A percentile compares a stretch with the other conserved stretches of the same genome.
These are phyloP conservation scores for Arxiozyma bovina DNA, from an alignment of 1,139 yeast species.

Conservation along the genomic window DNA sequence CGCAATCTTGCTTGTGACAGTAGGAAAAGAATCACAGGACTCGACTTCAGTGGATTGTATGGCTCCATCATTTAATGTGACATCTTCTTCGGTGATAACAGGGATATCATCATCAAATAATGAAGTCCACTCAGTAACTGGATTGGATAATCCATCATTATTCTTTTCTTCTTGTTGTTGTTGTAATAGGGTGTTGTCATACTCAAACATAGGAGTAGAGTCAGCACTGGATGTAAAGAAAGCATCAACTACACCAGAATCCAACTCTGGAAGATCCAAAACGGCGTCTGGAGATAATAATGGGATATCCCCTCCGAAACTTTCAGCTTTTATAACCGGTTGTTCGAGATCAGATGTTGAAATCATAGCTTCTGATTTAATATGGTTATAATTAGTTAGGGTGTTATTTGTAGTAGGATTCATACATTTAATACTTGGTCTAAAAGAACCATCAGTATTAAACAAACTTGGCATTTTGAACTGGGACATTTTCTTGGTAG, in stretches of 20 bases:
- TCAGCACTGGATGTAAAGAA: conserved; percentile 44
- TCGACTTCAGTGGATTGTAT: conserved; percentile 21
- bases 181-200: conserved; percentile 35
- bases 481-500: conserved; percentile 11
- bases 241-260: conserved; percentile 52
- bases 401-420: neutral
- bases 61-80: conserved; percentile 15
- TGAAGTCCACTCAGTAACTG: conserved; percentile 50
- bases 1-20: conserved; percentile 6
- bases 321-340: conserved; percentile 25
- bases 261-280: conserved; percentile 35
- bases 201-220: conserved; percentile 57
- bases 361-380: neutral
- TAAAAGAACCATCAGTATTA: conserved; percentile 6
- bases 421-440: conserved; percentile 7
- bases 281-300: neutral
- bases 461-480: conserved; percentile 13
- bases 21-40: conserved; percentile 1
- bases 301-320: conserved; percentile 1
- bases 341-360: conserved; percentile 31
- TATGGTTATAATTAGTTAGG: neutral
- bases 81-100: conserved; percentile 30
- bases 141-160: conserved; percentile 29
- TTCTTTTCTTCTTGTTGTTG: conserved; percentile 17
- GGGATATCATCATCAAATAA: conserved; percentile 42